These are phyloP conservation scores for Cucumis sativus DNA, from an alignment of 306 rosid genomes.

Conservation along the genomic window DNA sequence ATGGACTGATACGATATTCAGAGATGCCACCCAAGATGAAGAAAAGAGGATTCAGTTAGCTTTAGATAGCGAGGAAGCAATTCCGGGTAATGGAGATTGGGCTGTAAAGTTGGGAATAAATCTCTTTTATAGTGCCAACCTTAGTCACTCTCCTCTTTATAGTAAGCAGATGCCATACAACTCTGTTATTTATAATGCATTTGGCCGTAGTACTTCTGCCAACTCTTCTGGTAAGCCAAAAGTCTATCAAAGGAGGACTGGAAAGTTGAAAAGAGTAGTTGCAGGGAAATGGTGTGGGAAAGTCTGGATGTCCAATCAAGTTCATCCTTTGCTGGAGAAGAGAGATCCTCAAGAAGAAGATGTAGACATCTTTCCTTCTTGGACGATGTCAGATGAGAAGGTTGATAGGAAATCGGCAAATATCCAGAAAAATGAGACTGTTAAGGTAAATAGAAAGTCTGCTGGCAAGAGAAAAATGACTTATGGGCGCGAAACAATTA, in stretches of 20 bases:
- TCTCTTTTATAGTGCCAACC: constrained; percentile 92
- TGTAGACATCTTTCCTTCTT: constrained; percentile 27
- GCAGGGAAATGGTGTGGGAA: constrained; percentile 99
- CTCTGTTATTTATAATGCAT: constrained; percentile 78
- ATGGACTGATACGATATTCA: constrained; percentile 54
- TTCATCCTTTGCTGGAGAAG: constrained; percentile 70
- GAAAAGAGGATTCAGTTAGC: constrained; percentile 72
- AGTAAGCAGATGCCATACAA: constrained; percentile 99
- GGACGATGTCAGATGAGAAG: constrained; percentile 42
- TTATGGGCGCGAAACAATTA: constrained; percentile 19
- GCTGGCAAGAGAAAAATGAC: constrained; percentile 66
- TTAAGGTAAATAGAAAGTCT: constrained; percentile 26
- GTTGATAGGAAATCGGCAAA: constrained; percentile 36
- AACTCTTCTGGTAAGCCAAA: constrained; percentile 40
- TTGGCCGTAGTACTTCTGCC: constrained; percentile 63
- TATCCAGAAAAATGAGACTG: constrained; percentile 23
- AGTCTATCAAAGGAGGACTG: constrained; percentile 56
- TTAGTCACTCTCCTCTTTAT: constrained; percentile 84
- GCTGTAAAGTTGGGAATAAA: constrained; percentile 94
- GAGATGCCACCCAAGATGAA: constrained; percentile 58
- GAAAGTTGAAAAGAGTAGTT: constrained; percentile 67
- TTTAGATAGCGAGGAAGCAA: constrained; percentile 83
- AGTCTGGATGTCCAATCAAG: constrained; percentile 98
- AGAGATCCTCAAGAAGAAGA: constrained; percentile 45
- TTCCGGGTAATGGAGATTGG: constrained; percentile 90